Conservation (phyloP, 768 basidiomycete species). For the Tulasnella sp. region DNA sequence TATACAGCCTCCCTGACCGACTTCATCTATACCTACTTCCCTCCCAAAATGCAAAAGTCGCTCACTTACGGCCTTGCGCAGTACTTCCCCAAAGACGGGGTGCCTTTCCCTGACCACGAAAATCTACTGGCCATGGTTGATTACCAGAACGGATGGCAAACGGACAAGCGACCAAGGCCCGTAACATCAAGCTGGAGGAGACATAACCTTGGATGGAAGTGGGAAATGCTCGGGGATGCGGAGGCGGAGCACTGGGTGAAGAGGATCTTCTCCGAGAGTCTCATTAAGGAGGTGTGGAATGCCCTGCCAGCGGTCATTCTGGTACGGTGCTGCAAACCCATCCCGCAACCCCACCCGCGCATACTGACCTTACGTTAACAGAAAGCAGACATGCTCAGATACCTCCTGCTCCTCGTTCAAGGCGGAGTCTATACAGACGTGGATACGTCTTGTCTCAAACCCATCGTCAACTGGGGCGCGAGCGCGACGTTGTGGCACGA, state of each 20-base stretch:
- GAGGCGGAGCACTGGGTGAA: conserved; percentile 6
- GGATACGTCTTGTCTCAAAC: conserved; percentile 28
- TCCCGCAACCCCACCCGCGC: too few species aligned
- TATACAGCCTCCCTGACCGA: not conserved
- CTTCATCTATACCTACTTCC: conserved; percentile 3
- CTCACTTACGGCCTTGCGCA: too few species aligned
- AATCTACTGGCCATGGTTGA: too few species aligned
- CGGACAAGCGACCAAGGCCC: not conserved
- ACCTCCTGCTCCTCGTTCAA: conserved; percentile 13
- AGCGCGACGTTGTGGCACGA: too few species aligned
- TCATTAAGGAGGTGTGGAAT: conserved; percentile 8
- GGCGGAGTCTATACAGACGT: conserved; percentile 28
- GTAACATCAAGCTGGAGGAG: not conserved
- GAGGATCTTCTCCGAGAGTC: not conserved
- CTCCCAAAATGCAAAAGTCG: not conserved
- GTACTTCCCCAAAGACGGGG: too few species aligned
- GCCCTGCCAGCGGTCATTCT: not conserved
- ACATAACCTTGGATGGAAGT: not conserved
- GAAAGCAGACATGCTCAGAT: conserved; percentile 17
- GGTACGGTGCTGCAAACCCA: not conserved
- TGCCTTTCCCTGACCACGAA: too few species aligned
- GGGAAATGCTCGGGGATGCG: conserved; percentile 1
- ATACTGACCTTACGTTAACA: not conserved
- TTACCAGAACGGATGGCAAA: conserved; percentile 1
- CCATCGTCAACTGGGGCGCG: conserved; percentile 25